Percentiles rank a stretch among this genome's conserved stretches.
Conservation (phyloP, 2,329 filamentous ascomycete species). For the Dryadomyces quercivorus region DNA sequence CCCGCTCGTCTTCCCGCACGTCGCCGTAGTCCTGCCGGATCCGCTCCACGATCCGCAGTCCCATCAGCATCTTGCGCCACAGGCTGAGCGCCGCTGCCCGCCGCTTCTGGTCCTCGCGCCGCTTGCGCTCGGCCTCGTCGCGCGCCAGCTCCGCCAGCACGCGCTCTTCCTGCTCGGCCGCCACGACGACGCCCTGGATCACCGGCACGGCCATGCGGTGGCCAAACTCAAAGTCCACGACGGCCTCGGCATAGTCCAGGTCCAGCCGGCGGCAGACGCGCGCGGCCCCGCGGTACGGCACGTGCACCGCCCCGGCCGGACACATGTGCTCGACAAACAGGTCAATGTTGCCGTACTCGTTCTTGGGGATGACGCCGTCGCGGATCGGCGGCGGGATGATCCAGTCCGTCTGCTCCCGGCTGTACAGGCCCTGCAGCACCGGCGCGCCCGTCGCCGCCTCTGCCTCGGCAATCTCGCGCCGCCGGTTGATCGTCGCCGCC, state of each 20-base stretch:
- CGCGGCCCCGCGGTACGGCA: slow-evolving; percentile 65
- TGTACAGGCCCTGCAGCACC: slow-evolving; percentile 75
- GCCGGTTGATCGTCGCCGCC: slow-evolving; percentile 76
- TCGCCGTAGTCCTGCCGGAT: slow-evolving; percentile 67
- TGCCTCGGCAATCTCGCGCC: slow-evolving; percentile 78
- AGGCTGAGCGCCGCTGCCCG: slow-evolving; percentile 58
- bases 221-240: slow-evolving; percentile 93
- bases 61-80: slow-evolving; percentile 84
- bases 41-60: slow-evolving; percentile 67
- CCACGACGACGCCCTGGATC: slow-evolving; percentile 80
- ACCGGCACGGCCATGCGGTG: slow-evolving; percentile 88
- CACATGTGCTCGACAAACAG: slow-evolving; percentile 92
- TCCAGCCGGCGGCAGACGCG: slow-evolving; percentile 72
- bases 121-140: slow-evolving; percentile 60
- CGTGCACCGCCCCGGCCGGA: slow-evolving; percentile 65
- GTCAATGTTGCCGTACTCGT: slow-evolving; percentile 92
- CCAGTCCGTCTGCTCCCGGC: slow-evolving; percentile 79
- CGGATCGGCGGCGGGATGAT: slow-evolving; percentile 83
- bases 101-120: slow-evolving; percentile 75
- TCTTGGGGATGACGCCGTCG: slow-evolving; percentile 82
- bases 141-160: slow-evolving; percentile 70
- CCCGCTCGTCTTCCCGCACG: slow-evolving; percentile 30
- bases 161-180: slow-evolving; percentile 61
- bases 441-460: slow-evolving; percentile 71
- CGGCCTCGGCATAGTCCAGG: slow-evolving; percentile 87